phyloP scores from a whole-genome alignment of 208 protist genomes.

The Leishmania martiniquensis region DNA sequence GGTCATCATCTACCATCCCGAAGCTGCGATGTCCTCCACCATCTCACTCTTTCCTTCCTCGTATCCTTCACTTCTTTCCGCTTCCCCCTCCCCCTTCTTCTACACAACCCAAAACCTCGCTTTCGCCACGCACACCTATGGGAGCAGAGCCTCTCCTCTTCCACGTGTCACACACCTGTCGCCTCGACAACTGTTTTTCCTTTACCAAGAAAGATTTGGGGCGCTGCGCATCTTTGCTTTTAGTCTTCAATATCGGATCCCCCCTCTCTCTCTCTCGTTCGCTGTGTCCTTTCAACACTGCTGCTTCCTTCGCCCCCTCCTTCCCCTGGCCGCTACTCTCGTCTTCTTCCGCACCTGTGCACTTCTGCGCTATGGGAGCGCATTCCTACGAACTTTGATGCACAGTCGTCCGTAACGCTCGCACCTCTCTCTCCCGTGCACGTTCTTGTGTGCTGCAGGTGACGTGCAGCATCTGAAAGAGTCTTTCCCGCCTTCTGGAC shows the following conservation, averaged over 20 bases:
- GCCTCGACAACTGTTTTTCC: background rate
- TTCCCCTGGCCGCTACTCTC: too few relatives aligned
- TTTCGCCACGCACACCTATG: background rate
- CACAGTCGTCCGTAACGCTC: background rate
- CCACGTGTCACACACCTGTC: background rate
- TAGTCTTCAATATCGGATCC: background rate
- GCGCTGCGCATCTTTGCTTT: background rate
- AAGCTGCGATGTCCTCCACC: background rate
- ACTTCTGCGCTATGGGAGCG: background rate
- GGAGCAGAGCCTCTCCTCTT: background rate
- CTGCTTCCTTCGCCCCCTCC: background rate
- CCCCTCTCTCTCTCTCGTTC: background rate
- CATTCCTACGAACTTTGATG: background rate
- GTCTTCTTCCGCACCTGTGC: background rate
- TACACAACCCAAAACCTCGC: background rate
- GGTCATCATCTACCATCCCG: background rate
- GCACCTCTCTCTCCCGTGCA: background rate
- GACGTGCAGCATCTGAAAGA: background rate
- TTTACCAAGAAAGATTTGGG: background rate
- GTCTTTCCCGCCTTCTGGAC: background rate
- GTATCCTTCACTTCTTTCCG: background rate
- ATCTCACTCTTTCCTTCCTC: background rate
- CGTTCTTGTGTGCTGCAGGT: background rate
- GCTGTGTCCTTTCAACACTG: background rate
- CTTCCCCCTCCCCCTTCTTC: background rate